A percentile compares a stretch with the other conserved stretches of the same genome.
These are phyloP conservation scores for Cadophora sp. DNA, from an alignment of 2,329 filamentous ascomycete species.

Conservation along the genomic window DNA sequence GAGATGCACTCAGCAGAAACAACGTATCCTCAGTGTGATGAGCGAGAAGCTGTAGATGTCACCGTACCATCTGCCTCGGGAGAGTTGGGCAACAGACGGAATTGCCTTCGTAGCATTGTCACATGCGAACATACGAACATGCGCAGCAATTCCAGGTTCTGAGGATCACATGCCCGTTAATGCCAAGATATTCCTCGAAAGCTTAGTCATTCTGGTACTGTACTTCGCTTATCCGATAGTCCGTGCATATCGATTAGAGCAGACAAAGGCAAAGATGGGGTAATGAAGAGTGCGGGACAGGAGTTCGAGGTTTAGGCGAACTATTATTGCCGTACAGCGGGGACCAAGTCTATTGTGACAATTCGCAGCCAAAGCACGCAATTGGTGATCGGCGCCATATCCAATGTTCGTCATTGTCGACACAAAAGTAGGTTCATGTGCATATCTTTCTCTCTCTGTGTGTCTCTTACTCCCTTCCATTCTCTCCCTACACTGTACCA, in stretches of 20 bases:
- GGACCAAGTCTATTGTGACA: background rate
- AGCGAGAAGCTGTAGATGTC: background rate
- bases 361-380: conserved; percentile 7
- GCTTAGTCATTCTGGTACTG: background rate
- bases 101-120: conserved; percentile 9
- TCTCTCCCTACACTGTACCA: background rate
- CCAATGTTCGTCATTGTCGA: background rate
- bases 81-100: background rate
- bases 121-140: background rate
- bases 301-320: background rate
- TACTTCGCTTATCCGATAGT: background rate
- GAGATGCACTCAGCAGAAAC: background rate
- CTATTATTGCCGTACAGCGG: background rate
- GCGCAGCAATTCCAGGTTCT: background rate
- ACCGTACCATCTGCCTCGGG: conserved; percentile 14
- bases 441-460: background rate
- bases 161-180: background rate
- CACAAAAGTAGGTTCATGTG: background rate
- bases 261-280: conserved; percentile 10
- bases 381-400: conserved; percentile 4
- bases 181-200: background rate
- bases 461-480: background rate
- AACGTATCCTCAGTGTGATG: background rate
- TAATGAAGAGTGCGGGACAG: background rate
- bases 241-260: background rate